Conservation (phyloP, 257 asterid genomes). For the Lantana camara region DNA sequence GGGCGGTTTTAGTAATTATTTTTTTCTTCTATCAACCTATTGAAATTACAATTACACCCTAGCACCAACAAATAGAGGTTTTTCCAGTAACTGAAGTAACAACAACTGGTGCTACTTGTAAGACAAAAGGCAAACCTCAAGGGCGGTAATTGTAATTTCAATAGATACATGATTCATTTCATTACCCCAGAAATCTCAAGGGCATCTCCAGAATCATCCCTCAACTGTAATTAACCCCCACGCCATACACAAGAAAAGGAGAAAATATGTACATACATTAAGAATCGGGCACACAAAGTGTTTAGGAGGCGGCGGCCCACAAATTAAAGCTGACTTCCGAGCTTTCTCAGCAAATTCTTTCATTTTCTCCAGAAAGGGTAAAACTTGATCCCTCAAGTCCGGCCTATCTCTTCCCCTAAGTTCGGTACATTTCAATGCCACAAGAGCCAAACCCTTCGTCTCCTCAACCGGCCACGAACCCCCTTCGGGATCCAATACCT, state of each 20-base stretch:
- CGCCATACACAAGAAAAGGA: background rate
- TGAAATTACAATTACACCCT: too few relatives aligned
- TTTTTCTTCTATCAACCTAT: too few relatives aligned
- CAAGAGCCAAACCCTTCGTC: conserved; percentile 49
- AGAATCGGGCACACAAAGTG: conserved; percentile 77
- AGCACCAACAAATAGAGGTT: too few relatives aligned
- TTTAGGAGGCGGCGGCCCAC: conserved; percentile 50
- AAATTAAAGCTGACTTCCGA: conserved; percentile 31
- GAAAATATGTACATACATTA: conserved; percentile 46
- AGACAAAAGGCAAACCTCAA: too few relatives aligned
- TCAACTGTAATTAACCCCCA: too few relatives aligned
- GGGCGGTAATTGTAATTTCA: too few relatives aligned
- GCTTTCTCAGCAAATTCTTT: conserved; percentile 52
- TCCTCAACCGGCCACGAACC: conserved; percentile 78
- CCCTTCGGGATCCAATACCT: conserved; percentile 57
- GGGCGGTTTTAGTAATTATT: background rate
- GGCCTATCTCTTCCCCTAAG: conserved; percentile 71
- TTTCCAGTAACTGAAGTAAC: too few relatives aligned
- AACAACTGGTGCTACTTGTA: too few relatives aligned
- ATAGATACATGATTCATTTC: too few relatives aligned
- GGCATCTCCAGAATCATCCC: too few relatives aligned
- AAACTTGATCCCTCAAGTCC: conserved; percentile 49
- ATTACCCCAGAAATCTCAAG: too few relatives aligned
- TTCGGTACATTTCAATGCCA: conserved; percentile 80
- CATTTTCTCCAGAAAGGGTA: conserved; percentile 67